Evolutionary conservation across 208 protist genomes (phyloP).

Genomic region (Acanthamoeba culbertsoni): DNA sequence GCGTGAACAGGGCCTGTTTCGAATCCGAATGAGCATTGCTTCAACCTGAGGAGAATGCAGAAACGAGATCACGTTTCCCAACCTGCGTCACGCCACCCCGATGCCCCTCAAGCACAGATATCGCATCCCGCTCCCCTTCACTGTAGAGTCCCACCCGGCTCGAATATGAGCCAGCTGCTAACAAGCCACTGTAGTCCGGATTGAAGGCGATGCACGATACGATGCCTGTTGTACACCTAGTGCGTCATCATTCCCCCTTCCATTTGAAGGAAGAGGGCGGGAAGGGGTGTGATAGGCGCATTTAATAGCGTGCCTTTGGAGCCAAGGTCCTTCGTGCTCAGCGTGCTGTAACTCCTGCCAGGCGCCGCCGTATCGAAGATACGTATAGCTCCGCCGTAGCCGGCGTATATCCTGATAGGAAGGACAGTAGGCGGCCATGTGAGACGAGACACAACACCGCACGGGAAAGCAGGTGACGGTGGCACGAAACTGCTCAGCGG

Average conservation of each 20-base stretch:
- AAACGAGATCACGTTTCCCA: not conserved
- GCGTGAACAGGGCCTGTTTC: not conserved
- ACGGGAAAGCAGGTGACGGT: not conserved
- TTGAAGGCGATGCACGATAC: conserved; percentile 23
- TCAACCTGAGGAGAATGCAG: not conserved
- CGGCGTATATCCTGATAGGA: conserved; percentile 24
- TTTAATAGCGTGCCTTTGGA: not conserved
- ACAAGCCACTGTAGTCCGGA: not conserved
- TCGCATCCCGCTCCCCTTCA: not conserved
- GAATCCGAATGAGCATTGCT: not conserved
- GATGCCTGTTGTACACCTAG: not conserved
- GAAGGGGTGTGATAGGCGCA: not conserved
- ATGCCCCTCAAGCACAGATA: conserved; percentile 3
- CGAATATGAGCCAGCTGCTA: not conserved
- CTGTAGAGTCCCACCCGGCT: not conserved
- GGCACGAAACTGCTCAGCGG: not conserved
- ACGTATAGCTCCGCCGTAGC: not conserved
- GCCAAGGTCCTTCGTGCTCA: not conserved
- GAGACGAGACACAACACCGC: not conserved
- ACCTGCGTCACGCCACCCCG: conserved; percentile 37
- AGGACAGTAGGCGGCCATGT: no score
- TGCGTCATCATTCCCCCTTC: no score
- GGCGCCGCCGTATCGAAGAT: conserved; percentile 23
- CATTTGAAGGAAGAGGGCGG: no score
- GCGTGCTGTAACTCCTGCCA: not conserved